phyloP scores from a whole-genome alignment of 1,284 basidiomycete species.

The Ceratobasidium theobromae region DNA sequence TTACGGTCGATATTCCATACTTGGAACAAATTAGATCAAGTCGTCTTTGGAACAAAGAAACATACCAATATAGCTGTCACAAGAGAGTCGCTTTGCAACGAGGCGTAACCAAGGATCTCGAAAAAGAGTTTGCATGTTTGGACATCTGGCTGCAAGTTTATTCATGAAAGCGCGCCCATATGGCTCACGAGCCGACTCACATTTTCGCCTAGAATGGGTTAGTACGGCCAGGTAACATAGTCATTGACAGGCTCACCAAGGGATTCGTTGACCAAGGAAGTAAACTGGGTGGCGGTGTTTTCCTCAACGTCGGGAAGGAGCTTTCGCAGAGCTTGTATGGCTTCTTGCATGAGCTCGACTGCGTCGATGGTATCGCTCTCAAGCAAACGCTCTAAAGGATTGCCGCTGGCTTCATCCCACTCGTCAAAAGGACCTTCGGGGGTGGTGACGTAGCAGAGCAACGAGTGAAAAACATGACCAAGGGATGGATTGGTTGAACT shows the following conservation, averaged over 20 bases:
- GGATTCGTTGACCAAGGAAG: constrained; percentile 19
- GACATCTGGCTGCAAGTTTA: background rate
- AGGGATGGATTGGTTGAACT: constrained; percentile 54
- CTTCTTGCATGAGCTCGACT: constrained; percentile 23
- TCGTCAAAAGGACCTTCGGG: constrained; percentile 27
- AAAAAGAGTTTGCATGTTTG: constrained; percentile 25
- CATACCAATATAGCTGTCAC: constrained; percentile 18
- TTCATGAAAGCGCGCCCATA: background rate
- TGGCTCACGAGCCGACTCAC: background rate
- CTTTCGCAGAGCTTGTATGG: constrained; percentile 18
- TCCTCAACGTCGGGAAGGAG: constrained; percentile 18
- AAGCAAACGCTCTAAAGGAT: constrained; percentile 8
- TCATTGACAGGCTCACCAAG: background rate
- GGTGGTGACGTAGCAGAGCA: constrained; percentile 25
- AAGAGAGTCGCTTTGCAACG: constrained; percentile 14
- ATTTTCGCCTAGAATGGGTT: constrained; percentile 3
- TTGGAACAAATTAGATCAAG: background rate
- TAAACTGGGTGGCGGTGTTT: constrained; percentile 12
- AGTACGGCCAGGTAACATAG: background rate
- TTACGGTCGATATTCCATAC: constrained; percentile 17
- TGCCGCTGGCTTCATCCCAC: constrained; percentile 18
- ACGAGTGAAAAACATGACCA: constrained; percentile 19
- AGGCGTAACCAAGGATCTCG: constrained; percentile 25
- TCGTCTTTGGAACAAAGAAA: background rate
- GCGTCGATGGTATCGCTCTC: constrained; percentile 18